A percentile compares a stretch with the other conserved stretches of the same genome.
Conservation (phyloP, 805 yeast genomes). For the Teunomyces tritomae region DNA sequence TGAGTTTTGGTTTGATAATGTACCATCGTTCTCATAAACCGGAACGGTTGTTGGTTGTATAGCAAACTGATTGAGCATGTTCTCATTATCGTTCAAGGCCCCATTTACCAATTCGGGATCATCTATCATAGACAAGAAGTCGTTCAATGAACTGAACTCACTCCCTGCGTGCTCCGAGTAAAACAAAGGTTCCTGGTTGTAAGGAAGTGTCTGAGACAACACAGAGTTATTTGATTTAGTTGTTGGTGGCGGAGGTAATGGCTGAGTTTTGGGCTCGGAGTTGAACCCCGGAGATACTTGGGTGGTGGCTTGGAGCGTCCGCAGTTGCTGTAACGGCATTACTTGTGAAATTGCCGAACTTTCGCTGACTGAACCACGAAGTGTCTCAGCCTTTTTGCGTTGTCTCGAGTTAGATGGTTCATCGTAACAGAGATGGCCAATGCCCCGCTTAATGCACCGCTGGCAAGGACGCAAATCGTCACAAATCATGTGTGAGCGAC, state of each 20-base stretch:
- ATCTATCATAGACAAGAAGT: conserved; percentile 85
- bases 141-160: conserved; percentile 86
- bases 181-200: conserved; percentile 71
- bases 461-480: conserved; percentile 75
- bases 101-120: conserved; percentile 69
- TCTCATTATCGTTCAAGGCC: conserved; percentile 25
- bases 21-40: neutral
- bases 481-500: conserved; percentile 93
- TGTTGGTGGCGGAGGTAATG: conserved; percentile 5
- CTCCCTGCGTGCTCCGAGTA: conserved; percentile 91
- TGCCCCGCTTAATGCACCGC: conserved; percentile 81
- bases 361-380: conserved; percentile 9
- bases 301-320: neutral
- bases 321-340: conserved; percentile 3
- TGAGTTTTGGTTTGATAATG: neutral
- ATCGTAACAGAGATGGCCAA: conserved; percentile 83
- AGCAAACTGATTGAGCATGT: conserved; percentile 2
- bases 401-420: conserved; percentile 52
- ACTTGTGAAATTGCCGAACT: conserved; percentile 2
- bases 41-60: neutral
- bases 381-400: conserved; percentile 35
- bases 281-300: conserved; percentile 3
- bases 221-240: conserved; percentile 15
- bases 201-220: conserved; percentile 40
- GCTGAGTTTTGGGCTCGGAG: neutral